Base-by-base conservation (phyloP, 2,329 filamentous ascomycete species). In the Microcera coccophila region DNA sequence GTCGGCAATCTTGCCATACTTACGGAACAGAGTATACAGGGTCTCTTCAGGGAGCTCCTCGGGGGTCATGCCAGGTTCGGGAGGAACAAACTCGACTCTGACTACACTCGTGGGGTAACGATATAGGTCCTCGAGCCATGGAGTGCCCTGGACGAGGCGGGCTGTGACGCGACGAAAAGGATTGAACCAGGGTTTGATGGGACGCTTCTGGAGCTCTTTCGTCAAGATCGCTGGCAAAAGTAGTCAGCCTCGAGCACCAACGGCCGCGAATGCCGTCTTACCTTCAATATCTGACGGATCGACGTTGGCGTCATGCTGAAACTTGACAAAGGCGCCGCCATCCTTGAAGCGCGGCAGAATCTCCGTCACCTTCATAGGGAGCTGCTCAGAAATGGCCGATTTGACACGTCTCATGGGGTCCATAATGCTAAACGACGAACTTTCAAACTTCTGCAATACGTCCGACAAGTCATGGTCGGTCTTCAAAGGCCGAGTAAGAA, bases 101-200 rank as follows among this genome's bases (percentile, higher is more conserved):
- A 98, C 59, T 20, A 87, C 76, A 31, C 74, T 74, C 44, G 83
- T 88, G 0, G 93, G 93, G 38, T 90, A 82, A 5, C 90, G 80
- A 54, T 89, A 86, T 20, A 98, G 70, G 61, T 98, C 93, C 60
- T 97, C 93, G 3, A 97, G 77, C 93, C 93, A 98, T 0, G 93
- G 93, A 17, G 83, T 81, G 9, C 93, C 93, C 42, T 81, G 75
- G 3, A 98, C 93, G 5, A 90, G 70, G 18, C 82, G 81, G 3
- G 82, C 81, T 37, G 79, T 77, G 43, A 95, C 83, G 12, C 76
- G 69, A 17, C 80, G 75, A 51, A 95, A 84, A 0, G 90, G 90
- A 54, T 84, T 94, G 71, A 93, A 96, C 87, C 90, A 95, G 3
- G 91, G 90, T 47, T 82, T 87, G 28, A 95, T 78, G 0, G 84